Evolutionary conservation across 1,284 basidiomycete genomes (phyloP).

Genomic region (Marasmius tenuissimus): DNA sequence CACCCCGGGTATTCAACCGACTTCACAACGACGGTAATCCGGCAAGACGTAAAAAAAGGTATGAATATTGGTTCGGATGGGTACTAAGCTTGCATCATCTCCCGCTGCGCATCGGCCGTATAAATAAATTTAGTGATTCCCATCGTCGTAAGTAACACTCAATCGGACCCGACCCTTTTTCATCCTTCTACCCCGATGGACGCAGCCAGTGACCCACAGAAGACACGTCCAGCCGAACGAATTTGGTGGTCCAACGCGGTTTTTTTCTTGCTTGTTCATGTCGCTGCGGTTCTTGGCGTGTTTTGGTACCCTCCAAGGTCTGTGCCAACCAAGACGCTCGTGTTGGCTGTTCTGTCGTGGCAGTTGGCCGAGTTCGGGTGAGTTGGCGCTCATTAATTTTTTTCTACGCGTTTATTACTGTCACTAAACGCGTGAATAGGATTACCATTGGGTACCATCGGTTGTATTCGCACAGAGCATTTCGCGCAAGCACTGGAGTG

Average conservation of each 20-base stretch:
- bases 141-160: not conserved
- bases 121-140: no score
- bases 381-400: slow-evolving; percentile 22
- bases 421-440: slow-evolving; percentile 29
- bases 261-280: slow-evolving; percentile 66
- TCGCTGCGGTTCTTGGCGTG: slow-evolving; percentile 57
- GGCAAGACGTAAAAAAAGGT: no score
- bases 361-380: slow-evolving; percentile 75
- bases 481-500: slow-evolving; percentile 56
- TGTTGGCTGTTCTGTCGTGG: slow-evolving; percentile 60
- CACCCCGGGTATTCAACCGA: no score
- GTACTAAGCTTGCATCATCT: no score
- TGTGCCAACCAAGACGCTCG: slow-evolving; percentile 46
- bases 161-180: not conserved
- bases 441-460: slow-evolving; percentile 79
- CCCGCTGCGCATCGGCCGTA: no score
- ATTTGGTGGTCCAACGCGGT: slow-evolving; percentile 72
- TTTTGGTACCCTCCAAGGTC: slow-evolving; percentile 47
- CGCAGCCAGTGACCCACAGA: not conserved
- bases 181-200: no score
- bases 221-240: slow-evolving; percentile 13
- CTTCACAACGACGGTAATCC: no score
- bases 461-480: slow-evolving; percentile 73
- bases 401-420: not conserved
- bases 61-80: no score